A percentile compares a stretch with the other conserved stretches of the same genome.
Conservation (phyloP, 768 basidiomycete species). For the Russula compacta region DNA sequence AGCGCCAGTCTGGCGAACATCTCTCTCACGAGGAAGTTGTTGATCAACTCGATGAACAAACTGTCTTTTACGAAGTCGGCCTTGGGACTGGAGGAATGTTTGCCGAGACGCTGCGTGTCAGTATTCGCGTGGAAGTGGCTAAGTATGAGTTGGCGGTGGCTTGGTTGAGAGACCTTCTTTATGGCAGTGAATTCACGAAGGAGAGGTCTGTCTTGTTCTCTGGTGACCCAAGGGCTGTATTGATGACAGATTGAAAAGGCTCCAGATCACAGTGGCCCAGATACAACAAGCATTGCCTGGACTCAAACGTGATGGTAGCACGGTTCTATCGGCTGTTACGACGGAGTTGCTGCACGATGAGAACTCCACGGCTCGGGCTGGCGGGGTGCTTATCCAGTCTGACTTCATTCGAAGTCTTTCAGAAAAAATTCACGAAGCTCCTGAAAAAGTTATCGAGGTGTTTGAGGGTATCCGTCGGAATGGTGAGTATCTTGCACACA, state of each 20-base stretch:
- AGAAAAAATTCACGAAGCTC: constrained; percentile 60
- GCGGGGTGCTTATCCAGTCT: constrained; percentile 60
- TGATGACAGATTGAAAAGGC: constrained; percentile 33
- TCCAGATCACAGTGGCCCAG: constrained; percentile 81
- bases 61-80: constrained; percentile 73
- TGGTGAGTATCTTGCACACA: constrained; percentile 38
- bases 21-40: constrained; percentile 86
- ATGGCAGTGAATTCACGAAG: constrained; percentile 63
- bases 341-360: constrained; percentile 57
- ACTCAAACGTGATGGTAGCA: constrained; percentile 81
- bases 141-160: constrained; percentile 74
- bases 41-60: constrained; percentile 82
- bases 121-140: constrained; percentile 74
- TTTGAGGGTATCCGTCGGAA: constrained; percentile 64
- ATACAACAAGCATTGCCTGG: constrained; percentile 85
- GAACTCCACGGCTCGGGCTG: constrained; percentile 58
- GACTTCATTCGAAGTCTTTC: constrained; percentile 74
- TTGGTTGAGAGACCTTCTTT: constrained; percentile 81
- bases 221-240: not conserved
- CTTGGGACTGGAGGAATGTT: constrained; percentile 58
- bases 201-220: constrained; percentile 46
- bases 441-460: constrained; percentile 60
- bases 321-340: constrained; percentile 66
- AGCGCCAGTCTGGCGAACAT: constrained; percentile 53
- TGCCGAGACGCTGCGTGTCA: constrained; percentile 63